Base-by-base conservation (phyloP, 176 grass and related monocot genomes). In the Oryza glaberrima region DNA sequence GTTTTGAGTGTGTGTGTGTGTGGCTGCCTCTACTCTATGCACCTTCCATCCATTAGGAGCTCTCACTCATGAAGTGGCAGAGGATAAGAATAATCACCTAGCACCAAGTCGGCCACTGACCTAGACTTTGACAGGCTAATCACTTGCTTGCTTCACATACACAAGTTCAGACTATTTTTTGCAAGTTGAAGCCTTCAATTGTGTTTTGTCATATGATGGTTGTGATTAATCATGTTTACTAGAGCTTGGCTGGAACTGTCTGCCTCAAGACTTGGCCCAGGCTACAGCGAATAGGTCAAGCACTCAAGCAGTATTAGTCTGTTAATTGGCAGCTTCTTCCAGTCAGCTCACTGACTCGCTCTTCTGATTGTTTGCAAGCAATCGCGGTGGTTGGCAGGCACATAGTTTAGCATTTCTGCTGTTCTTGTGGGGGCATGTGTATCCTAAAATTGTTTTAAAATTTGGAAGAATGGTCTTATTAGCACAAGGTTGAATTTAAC, bases 171-270 rank as follows among this genome's bases (percentile, higher is more conserved):
- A 72, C 22, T 44, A 30, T 30, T 2, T 60, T 75, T 36, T 58
- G 10, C 13, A 17, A 0, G 25, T 35, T 22, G 14, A 48, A 84
- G 19, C 7, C 26, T 80, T 43, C 32, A 86, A 25, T 35, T 46
- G 19, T 15, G 72, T 66, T 32, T 32, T 76, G 19, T 16, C 60
- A 46, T 35, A 34, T 65, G 14, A 61, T 49, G 28, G 48, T 16
- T 41, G 65, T 9, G 16, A 56, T 56, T 19, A 22, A 54, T 52
- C 72, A 54, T 19, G 11, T 45, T 45, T 67, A 45, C 6, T 77
- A 16, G 72, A 89, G 70, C 64, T 43, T 63, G 75, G 77, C 51
- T 81, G 82, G 73, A 85, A 72, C 54, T 9, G 34, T 85, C 72
- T 67, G 5, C 83, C 56, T 78, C 64, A 64, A 77, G 67, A 14